A percentile compares a stretch with the other conserved stretches of the same genome.
Conservation (phyloP, 257 asterid species). For the Nyctanthes arbortristis region DNA sequence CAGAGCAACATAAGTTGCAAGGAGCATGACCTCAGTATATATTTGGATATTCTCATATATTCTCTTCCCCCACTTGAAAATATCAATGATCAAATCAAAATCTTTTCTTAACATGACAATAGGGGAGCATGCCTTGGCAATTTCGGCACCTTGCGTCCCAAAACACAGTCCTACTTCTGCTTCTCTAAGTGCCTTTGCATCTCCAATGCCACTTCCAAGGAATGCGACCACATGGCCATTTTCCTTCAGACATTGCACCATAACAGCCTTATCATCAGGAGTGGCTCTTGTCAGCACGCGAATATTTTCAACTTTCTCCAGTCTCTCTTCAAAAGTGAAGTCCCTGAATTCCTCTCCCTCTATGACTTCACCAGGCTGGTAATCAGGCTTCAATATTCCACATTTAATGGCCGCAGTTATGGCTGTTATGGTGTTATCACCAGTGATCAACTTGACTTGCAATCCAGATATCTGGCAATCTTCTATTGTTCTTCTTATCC, state of each 20-base stretch:
- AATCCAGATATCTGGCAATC: slow-evolving; percentile 22
- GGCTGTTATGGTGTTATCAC: slow-evolving; percentile 27
- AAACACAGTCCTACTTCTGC: slow-evolving; percentile 25
- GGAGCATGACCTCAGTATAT: slow-evolving; percentile 23
- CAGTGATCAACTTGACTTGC: slow-evolving; percentile 27
- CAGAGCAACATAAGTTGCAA: no score
- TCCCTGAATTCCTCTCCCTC: slow-evolving; percentile 18
- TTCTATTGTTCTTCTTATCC: no score
- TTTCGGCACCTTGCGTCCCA: slow-evolving; percentile 21
- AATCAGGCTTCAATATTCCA: no score
- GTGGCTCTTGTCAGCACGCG: slow-evolving; percentile 25
- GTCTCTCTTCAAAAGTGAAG: slow-evolving; percentile 20
- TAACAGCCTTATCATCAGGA: slow-evolving; percentile 24
- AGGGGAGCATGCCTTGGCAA: slow-evolving; percentile 10
- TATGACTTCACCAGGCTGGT: background rate
- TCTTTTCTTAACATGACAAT: background rate
- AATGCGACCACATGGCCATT: slow-evolving; percentile 21
- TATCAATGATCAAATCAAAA: background rate
- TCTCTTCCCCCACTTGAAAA: slow-evolving; percentile 29
- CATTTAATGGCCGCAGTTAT: background rate
- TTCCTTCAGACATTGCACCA: slow-evolving; percentile 23
- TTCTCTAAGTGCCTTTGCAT: slow-evolving; percentile 21
- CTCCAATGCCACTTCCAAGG: slow-evolving; percentile 26
- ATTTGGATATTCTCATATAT: slow-evolving; percentile 17
- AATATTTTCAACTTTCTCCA: no score